Evolutionary conservation across 2,329 filamentous ascomycete species (phyloP).

Genomic region (Trichothecium sympodiale): DNA sequence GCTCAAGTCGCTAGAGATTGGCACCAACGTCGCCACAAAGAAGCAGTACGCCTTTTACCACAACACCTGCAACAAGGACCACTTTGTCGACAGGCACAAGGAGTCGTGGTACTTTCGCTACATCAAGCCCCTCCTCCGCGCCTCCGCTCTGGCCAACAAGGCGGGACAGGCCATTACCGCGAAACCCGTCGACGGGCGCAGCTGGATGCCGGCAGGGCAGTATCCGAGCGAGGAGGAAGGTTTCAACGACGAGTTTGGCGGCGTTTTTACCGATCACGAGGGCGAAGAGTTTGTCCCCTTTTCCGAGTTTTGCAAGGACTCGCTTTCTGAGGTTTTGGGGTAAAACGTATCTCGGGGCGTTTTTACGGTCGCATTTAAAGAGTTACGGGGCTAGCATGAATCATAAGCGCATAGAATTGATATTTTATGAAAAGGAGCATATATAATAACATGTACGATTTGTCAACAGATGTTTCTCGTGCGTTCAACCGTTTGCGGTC

Average conservation of each 20-base stretch:
- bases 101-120: constrained; percentile 11
- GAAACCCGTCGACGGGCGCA: constrained; percentile 8
- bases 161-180: constrained; percentile 4
- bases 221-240: constrained; percentile 3
- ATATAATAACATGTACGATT: too few relatives aligned
- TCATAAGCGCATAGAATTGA: too few relatives aligned
- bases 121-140: constrained; percentile 5
- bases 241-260: constrained; percentile 3
- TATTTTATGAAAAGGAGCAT: too few relatives aligned
- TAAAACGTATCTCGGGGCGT: too few relatives aligned
- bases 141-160: constrained; percentile 1
- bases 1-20: constrained; percentile 7
- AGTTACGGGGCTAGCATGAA: too few relatives aligned
- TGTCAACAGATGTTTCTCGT: too few relatives aligned
- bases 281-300: constrained; percentile 1
- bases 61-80: constrained; percentile 12
- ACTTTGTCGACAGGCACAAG: constrained; percentile 11
- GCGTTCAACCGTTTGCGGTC: too few relatives aligned
- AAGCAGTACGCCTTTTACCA: constrained; percentile 13
- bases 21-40: constrained; percentile 12
- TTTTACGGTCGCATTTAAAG: too few relatives aligned
- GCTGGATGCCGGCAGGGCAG: constrained; percentile 6
- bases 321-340: not conserved
- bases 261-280: constrained; percentile 4
- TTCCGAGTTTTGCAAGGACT: constrained; percentile 1